phyloP scores from a whole-genome alignment of 2,329 filamentous ascomycete species.

The Cordyceps cateniannulata region DNA sequence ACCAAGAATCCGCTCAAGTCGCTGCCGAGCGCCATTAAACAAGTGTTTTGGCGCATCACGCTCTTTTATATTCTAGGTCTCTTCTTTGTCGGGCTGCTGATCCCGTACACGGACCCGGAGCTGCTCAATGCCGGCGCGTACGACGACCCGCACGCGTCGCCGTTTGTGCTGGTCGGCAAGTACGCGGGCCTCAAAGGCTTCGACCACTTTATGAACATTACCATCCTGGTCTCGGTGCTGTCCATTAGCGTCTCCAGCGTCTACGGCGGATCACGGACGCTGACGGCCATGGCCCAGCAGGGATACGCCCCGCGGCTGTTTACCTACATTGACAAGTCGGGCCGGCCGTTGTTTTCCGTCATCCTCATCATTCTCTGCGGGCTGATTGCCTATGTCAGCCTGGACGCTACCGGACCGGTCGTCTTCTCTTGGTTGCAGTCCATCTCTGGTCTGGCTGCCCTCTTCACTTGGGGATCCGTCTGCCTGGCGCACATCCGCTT shows the following conservation, averaged over 20 bases:
- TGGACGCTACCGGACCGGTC: constrained; percentile 37
- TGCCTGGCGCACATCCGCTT: constrained; percentile 43
- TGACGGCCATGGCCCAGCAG: constrained; percentile 49
- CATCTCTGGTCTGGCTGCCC: constrained; percentile 53
- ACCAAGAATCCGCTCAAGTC: constrained; percentile 60
- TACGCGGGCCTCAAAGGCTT: constrained; percentile 42
- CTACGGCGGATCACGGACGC: constrained; percentile 49
- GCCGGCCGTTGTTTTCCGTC: constrained; percentile 44
- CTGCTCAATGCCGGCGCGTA: constrained; percentile 27
- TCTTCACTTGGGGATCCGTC: constrained; percentile 62
- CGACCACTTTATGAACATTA: constrained; percentile 46
- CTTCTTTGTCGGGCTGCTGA: constrained; percentile 41
- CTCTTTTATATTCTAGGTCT: constrained; percentile 44
- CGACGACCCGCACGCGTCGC: constrained; percentile 34
- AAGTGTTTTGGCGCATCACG: constrained; percentile 54
- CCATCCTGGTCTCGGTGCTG: constrained; percentile 48
- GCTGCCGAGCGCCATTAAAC: constrained; percentile 73
- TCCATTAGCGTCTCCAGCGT: constrained; percentile 49
- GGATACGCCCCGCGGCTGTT: constrained; percentile 49
- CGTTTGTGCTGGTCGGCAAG: constrained; percentile 44
- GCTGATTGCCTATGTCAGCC: constrained; percentile 40
- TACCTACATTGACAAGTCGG: constrained; percentile 46
- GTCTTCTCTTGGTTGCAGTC: constrained; percentile 61
- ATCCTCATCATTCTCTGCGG: constrained; percentile 39
- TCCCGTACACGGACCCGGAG: constrained; percentile 27